Conservation (phyloP, 2,329 filamentous ascomycete genomes). For the Penicillium oxalicum region DNA sequence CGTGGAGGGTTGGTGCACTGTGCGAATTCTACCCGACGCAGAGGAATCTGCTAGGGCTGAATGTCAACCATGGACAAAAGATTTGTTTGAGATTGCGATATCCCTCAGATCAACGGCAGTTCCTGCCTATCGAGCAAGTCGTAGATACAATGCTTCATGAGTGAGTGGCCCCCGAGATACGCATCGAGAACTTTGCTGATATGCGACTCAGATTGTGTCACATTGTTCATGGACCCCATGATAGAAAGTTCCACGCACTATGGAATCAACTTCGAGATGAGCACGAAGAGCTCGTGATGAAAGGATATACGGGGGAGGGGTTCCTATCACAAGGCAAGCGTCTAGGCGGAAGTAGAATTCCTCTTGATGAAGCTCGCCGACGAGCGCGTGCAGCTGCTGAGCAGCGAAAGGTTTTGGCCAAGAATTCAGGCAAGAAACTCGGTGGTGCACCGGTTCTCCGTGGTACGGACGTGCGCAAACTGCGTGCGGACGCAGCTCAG, state of each 20-base stretch:
- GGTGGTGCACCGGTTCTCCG: slow-evolving; percentile 57
- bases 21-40: slow-evolving; percentile 80
- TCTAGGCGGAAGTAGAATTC: slow-evolving; percentile 62
- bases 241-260: slow-evolving; percentile 72
- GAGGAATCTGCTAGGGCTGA: slow-evolving; percentile 70
- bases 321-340: slow-evolving; percentile 71
- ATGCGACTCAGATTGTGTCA: slow-evolving; percentile 58
- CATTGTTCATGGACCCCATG: slow-evolving; percentile 76
- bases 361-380: slow-evolving; percentile 66
- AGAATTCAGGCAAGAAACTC: slow-evolving; percentile 64
- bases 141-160: slow-evolving; percentile 93
- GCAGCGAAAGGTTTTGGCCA: slow-evolving; percentile 53
- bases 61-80: slow-evolving; percentile 67
- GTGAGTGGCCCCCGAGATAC: slow-evolving; percentile 27
- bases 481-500: slow-evolving; percentile 67
- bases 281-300: slow-evolving; percentile 65
- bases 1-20: slow-evolving; percentile 72
- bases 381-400: slow-evolving; percentile 70
- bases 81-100: slow-evolving; percentile 81
- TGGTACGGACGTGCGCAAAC: slow-evolving; percentile 62
- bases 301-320: slow-evolving; percentile 86
- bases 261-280: slow-evolving; percentile 90
- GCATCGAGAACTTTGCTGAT: slow-evolving; percentile 8
- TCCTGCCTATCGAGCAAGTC: slow-evolving; percentile 72
- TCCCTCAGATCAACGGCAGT: slow-evolving; percentile 65